phyloP scores from a whole-genome alignment of 2,329 filamentous ascomycete genomes.

The Geosmithia morbida region DNA sequence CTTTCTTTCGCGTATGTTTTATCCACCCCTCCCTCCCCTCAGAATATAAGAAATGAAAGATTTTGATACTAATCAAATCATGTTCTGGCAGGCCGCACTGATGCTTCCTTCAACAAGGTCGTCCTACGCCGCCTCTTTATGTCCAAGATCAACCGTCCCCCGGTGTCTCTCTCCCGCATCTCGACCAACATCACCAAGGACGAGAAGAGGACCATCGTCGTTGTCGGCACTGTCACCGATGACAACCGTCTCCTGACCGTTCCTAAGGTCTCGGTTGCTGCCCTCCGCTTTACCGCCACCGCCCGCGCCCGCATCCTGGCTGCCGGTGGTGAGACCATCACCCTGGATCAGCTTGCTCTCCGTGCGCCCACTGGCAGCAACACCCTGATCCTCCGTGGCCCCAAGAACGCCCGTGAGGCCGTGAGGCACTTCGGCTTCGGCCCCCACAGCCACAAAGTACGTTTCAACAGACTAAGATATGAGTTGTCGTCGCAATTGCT shows the following conservation, averaged over 20 bases:
- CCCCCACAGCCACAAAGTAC: conserved; percentile 92
- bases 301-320: conserved; percentile 87
- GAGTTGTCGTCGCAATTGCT: conserved; percentile 10
- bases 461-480: conserved; percentile 10
- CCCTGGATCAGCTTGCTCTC: conserved; percentile 92
- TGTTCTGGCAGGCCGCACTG: conserved; percentile 67
- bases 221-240: conserved; percentile 92
- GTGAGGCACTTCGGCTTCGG: conserved; percentile 99
- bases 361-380: conserved; percentile 91
- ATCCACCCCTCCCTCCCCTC: neutral
- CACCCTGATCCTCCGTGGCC: conserved; percentile 91
- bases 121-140: conserved; percentile 95
- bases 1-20: conserved; percentile 78
- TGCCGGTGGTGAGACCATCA: conserved; percentile 89
- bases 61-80: neutral
- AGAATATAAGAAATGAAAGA: neutral
- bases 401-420: conserved; percentile 96
- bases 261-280: conserved; percentile 87
- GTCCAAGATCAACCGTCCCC: conserved; percentile 96
- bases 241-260: conserved; percentile 87
- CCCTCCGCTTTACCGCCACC: conserved; percentile 91
- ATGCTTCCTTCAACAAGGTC: conserved; percentile 97
- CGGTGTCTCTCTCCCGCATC: conserved; percentile 88
- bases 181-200: conserved; percentile 52
- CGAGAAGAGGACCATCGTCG: conserved; percentile 76